phyloP scores from a whole-genome alignment of 768 basidiomycete species.

The Panaeolus cyanescens region DNA sequence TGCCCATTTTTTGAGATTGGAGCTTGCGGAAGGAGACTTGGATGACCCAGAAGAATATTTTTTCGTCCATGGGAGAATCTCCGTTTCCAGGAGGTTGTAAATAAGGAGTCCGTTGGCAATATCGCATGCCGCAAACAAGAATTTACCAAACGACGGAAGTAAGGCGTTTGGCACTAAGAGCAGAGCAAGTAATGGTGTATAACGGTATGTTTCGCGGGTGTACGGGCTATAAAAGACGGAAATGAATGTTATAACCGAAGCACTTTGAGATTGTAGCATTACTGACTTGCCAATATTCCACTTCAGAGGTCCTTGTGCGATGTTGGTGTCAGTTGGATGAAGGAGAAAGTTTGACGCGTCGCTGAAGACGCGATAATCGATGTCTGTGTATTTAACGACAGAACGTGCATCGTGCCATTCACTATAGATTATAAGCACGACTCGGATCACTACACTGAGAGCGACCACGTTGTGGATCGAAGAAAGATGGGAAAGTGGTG shows the following conservation, averaged over 20 bases:
- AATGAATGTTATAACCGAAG: constrained; percentile 9
- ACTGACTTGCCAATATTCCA: constrained; percentile 76
- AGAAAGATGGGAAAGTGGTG: constrained; percentile 24
- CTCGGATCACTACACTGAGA: constrained; percentile 58
- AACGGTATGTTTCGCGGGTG: constrained; percentile 89
- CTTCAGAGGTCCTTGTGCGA: constrained; percentile 63
- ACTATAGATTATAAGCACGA: constrained; percentile 79
- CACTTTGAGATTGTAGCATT: neutral
- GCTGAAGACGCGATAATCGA: constrained; percentile 95
- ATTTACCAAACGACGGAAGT: constrained; percentile 89
- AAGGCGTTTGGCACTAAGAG: constrained; percentile 82
- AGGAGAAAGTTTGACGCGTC: constrained; percentile 82
- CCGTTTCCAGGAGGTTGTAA: constrained; percentile 55
- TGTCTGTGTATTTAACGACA: constrained; percentile 93
- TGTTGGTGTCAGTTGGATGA: constrained; percentile 40
- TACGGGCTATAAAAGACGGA: constrained; percentile 71
- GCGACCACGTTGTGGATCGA: constrained; percentile 57
- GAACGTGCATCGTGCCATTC: constrained; percentile 88
- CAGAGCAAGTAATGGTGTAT: constrained; percentile 90
- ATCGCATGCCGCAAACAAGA: constrained; percentile 83
- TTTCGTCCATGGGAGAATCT: constrained; percentile 39
- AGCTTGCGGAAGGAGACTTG: constrained; percentile 2
- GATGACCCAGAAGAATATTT: neutral
- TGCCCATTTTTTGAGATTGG: constrained; percentile 35
- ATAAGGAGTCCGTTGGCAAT: constrained; percentile 78